These are phyloP conservation scores for Coffea canephora DNA, from an alignment of 257 asterid genomes.

Conservation along the genomic window DNA sequence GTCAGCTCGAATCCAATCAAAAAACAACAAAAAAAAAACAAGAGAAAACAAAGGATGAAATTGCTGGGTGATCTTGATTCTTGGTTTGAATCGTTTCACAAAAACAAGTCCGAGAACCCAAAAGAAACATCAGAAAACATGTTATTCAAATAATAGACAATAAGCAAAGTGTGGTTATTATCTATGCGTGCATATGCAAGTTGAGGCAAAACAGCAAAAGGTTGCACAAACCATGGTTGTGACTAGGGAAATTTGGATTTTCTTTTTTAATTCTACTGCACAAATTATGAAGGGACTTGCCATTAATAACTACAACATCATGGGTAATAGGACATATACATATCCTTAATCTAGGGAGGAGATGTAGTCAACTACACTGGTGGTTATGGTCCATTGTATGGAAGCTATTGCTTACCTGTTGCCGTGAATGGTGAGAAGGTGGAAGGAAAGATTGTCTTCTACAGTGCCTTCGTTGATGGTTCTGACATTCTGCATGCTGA, in stretches of 20 bases:
- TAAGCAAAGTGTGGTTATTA: not conserved
- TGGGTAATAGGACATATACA: not conserved
- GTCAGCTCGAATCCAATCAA: too few species aligned
- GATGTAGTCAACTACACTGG: conserved; percentile 9
- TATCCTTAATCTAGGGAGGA: conserved; percentile 10
- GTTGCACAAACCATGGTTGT: conserved; percentile 51
- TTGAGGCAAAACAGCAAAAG: not conserved
- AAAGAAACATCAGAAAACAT: not conserved
- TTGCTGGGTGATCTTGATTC: too few species aligned
- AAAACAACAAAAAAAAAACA: too few species aligned
- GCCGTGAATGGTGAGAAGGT: conserved; percentile 1
- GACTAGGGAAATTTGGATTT: too few species aligned
- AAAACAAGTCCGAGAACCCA: conserved; percentile 68
- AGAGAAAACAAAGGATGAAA: too few species aligned
- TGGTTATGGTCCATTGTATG: not conserved
- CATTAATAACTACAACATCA: conserved; percentile 5
- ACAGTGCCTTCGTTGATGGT: not conserved
- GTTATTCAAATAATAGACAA: too few species aligned
- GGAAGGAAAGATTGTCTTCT: conserved; percentile 14
- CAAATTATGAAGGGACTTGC: conserved; percentile 12
- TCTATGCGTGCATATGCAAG: not conserved
- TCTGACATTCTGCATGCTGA: not conserved
- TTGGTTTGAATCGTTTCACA: too few species aligned
- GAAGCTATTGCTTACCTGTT: not conserved
- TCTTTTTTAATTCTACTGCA: not conserved